These are phyloP conservation scores for Salvia sclarea DNA, from an alignment of 305 asterid species.

Conservation along the genomic window DNA sequence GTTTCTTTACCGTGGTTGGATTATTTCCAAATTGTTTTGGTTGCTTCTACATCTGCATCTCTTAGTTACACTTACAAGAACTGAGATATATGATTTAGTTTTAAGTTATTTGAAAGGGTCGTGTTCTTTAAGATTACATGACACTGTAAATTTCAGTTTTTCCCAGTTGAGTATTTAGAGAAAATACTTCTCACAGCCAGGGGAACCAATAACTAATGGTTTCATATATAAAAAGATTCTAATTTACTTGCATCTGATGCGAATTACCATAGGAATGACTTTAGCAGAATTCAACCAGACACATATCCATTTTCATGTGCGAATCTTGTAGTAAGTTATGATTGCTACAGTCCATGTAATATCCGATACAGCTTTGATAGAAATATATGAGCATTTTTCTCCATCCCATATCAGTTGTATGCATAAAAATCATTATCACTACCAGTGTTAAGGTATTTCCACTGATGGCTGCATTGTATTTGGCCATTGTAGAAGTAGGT, in stretches of 20 bases:
- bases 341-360: not conserved
- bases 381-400: not conserved
- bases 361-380: not conserved
- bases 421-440: not conserved
- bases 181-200: not conserved
- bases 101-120: not conserved
- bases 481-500: not conserved
- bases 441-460: not conserved
- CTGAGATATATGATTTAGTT: not conserved
- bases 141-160: not conserved
- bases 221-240: not conserved
- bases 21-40: not conserved
- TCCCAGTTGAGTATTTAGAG: not conserved
- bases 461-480: not conserved
- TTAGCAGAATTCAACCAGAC: slow-evolving; percentile 4
- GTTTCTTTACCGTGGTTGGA: not conserved
- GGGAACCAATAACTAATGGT: not conserved
- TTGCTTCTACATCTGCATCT: not conserved
- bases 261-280: not conserved
- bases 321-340: not conserved
- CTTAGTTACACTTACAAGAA: not conserved
- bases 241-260: not conserved
- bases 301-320: not conserved
- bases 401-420: not conserved
- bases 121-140: not conserved